Conservation (phyloP, 2,329 filamentous ascomycete species). For the Volutella citrinella region DNA sequence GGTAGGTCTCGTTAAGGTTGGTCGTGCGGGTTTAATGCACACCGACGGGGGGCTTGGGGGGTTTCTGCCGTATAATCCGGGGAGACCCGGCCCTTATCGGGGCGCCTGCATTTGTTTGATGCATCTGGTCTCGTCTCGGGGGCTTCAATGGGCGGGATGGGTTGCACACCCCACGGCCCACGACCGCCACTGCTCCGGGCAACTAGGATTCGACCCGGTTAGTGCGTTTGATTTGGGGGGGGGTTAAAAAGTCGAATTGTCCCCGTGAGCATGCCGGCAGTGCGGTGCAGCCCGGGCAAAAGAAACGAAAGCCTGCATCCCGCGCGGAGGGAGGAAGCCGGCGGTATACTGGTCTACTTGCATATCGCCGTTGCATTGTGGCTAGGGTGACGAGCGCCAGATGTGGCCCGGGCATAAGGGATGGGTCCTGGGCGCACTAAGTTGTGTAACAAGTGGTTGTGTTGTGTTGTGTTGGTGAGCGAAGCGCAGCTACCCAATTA, state of each 20-base stretch:
- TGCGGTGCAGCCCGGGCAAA: too few relatives aligned
- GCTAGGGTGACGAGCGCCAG: too few relatives aligned
- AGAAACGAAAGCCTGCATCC: too few relatives aligned
- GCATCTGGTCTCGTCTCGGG: too few relatives aligned
- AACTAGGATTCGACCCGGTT: conserved; percentile 10
- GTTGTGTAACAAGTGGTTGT: too few relatives aligned
- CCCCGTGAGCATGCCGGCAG: conserved; percentile 17
- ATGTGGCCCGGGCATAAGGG: too few relatives aligned
- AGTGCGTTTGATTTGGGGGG: conserved; percentile 9
- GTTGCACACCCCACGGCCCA: conserved; percentile 8
- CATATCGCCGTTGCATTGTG: too few relatives aligned
- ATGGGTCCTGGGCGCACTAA: too few relatives aligned
- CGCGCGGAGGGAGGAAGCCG: too few relatives aligned
- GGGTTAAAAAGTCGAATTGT: conserved; percentile 6
- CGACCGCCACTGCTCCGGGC: conserved; percentile 4
- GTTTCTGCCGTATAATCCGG: conserved; percentile 8
- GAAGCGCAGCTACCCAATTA: too few relatives aligned
- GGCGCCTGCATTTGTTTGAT: conserved; percentile 1
- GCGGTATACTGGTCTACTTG: too few relatives aligned
- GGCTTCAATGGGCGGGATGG: conserved; percentile 12
- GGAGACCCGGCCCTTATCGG: conserved; percentile 1
- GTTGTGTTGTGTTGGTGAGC: too few relatives aligned
- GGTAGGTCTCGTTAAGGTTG: conserved; percentile 11
- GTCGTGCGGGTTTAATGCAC: conserved; percentile 18
- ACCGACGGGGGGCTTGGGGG: conserved; percentile 18